phyloP scores from a whole-genome alignment of 83 land plant genomes.

The Picea abies region DNA sequence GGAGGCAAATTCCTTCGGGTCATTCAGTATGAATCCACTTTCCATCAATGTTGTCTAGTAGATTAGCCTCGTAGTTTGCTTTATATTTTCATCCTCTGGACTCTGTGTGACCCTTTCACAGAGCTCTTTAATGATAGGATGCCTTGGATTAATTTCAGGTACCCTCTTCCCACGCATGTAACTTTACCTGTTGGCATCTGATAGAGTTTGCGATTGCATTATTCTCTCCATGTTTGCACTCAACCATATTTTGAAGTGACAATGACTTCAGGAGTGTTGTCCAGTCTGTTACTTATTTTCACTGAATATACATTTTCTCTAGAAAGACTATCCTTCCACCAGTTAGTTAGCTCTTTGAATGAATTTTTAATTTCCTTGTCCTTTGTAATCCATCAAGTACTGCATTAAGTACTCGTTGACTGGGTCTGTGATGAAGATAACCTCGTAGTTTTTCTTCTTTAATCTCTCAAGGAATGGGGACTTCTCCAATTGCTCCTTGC shows the following conservation, averaged over 20 bases:
- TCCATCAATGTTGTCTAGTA: constrained; percentile 96
- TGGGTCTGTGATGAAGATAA: constrained; percentile 97
- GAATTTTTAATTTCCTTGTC: constrained; percentile 83
- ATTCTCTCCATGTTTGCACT: constrained; percentile 99
- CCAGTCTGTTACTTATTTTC: constrained; percentile 89
- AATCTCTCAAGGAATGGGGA: constrained; percentile 97
- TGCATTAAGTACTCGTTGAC: constrained; percentile 97
- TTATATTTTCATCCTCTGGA: constrained; percentile 72
- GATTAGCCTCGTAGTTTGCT: constrained; percentile 81
- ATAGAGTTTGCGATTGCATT: constrained; percentile 92
- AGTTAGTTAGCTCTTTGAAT: constrained; percentile 87
- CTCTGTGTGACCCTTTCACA: constrained; percentile 66
- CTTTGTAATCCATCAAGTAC: constrained; percentile 97
- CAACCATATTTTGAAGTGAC: constrained; percentile 98
- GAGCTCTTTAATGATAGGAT: constrained; percentile 96
- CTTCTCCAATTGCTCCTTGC: constrained; percentile 88
- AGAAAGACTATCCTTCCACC: constrained; percentile 92
- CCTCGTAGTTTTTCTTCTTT: constrained; percentile 93
- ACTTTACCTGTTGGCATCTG: constrained; percentile 83
- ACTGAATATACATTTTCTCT: constrained; percentile 89
- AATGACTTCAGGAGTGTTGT: constrained; percentile 91
- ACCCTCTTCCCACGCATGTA: constrained; percentile 98
- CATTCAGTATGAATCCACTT: constrained; percentile 82
- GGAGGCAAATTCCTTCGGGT: constrained; percentile 91
- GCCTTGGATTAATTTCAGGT: constrained; percentile 95